phyloP scores from a whole-genome alignment of 805 yeast species.

The Sugiyamaella floridensis region DNA sequence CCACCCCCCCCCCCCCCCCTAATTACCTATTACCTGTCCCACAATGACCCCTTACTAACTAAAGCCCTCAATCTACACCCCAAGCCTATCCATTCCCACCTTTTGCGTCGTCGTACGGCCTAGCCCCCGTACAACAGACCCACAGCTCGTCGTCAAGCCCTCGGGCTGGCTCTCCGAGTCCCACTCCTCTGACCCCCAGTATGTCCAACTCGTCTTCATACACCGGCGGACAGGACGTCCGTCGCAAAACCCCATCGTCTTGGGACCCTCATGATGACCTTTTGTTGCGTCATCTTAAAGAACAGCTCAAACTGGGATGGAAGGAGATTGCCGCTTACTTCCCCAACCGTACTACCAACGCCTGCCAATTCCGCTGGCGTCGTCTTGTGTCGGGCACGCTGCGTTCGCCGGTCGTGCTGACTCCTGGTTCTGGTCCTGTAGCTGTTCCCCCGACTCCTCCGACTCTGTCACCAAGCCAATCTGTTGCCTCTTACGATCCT shows the following conservation, averaged over 20 bases:
- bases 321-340: slow-evolving; percentile 77
- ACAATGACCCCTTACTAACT: not conserved
- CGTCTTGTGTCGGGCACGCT: slow-evolving; percentile 45
- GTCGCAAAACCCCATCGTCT: slow-evolving; percentile 42
- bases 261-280: slow-evolving; percentile 79
- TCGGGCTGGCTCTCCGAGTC: not conserved
- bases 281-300: slow-evolving; percentile 67
- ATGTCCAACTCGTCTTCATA: not conserved
- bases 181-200: not conserved
- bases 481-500: not conserved
- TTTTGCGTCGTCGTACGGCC: not conserved
- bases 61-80: not conserved
- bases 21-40: too few relatives aligned
- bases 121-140: not conserved
- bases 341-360: slow-evolving; percentile 76
- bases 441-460: slow-evolving; percentile 4
- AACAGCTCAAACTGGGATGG: slow-evolving; percentile 81
- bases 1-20: too few relatives aligned
- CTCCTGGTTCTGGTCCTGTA: slow-evolving; percentile 4
- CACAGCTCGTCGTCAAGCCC: not conserved
- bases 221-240: slow-evolving; percentile 7
- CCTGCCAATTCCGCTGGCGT: slow-evolving; percentile 88
- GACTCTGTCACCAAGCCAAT: not conserved
- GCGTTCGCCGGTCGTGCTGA: slow-evolving; percentile 17
- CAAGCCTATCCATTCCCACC: not conserved